Evolutionary conservation across 306 rosid species (phyloP).

Genomic region (Malus sieversii): DNA sequence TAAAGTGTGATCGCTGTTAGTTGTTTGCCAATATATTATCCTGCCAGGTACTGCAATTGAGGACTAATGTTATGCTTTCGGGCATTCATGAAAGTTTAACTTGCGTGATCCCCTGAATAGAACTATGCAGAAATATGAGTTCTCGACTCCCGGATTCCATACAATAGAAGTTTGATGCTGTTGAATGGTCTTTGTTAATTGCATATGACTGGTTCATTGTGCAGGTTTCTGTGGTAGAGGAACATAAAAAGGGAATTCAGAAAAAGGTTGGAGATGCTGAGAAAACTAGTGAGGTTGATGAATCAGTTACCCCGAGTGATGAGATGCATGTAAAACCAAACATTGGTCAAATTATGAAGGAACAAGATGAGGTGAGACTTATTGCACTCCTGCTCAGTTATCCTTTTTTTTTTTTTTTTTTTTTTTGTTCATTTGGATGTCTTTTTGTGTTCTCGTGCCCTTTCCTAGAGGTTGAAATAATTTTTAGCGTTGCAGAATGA

Average conservation of each 20-base stretch:
- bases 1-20: neutral
- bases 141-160: neutral
- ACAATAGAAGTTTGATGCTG: neutral
- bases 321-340: conserved; percentile 28
- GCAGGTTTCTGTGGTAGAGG: conserved; percentile 80
- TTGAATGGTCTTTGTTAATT: neutral
- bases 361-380: conserved; percentile 44
- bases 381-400: neutral
- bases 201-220: conserved; percentile 7
- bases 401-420: too few relatives aligned
- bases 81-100: neutral
- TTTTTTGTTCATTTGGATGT: neutral
- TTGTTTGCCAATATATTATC: neutral
- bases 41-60: neutral
- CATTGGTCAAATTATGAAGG: conserved; percentile 35
- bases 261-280: conserved; percentile 35
- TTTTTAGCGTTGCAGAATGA: neutral
- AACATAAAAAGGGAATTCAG: conserved; percentile 45
- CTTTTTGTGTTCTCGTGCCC: neutral
- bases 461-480: neutral
- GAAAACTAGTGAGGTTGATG: conserved; percentile 24
- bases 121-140: neutral
- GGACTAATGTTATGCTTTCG: neutral
- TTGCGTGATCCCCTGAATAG: neutral
- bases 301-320: conserved; percentile 13